phyloP scores from a whole-genome alignment of 1,139 yeast genomes.

The Yamadazyma conglobata region DNA sequence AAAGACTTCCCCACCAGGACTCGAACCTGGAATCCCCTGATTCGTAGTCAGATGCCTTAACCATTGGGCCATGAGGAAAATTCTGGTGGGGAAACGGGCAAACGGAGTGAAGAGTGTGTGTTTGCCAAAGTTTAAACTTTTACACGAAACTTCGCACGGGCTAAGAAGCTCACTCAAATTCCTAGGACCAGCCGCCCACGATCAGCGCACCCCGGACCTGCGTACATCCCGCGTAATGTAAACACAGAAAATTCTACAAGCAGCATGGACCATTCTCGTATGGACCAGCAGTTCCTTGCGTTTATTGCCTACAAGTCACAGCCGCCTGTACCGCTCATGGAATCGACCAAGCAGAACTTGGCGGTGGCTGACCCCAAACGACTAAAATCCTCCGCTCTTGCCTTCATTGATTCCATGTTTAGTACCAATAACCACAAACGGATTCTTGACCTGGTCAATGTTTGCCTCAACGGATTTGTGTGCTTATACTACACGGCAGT shows the following conservation, averaged over 20 bases:
- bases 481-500: conserved; percentile 9
- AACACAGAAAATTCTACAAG: too few relatives aligned
- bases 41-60: conserved; percentile 60
- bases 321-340: conserved; percentile 1
- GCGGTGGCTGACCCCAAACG: conserved; percentile 2
- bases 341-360: conserved; percentile 4
- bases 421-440: too few relatives aligned
- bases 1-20: conserved; percentile 89
- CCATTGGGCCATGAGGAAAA: conserved; percentile 54
- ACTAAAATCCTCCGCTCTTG: conserved; percentile 6
- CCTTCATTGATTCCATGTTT: conserved; percentile 5
- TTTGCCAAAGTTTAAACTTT: too few relatives aligned
- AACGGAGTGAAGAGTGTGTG: too few relatives aligned
- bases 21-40: conserved; percentile 95
- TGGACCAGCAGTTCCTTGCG: conserved; percentile 1
- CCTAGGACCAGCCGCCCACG: too few relatives aligned
- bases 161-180: too few relatives aligned
- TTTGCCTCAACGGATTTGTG: conserved; percentile 10
- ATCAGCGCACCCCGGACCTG: too few relatives aligned
- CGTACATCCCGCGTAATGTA: too few relatives aligned
- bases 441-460: too few relatives aligned
- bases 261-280: conserved; percentile 1
- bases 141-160: too few relatives aligned
- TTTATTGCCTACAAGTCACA: conserved; percentile 1
- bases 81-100: too few relatives aligned